Evolutionary conservation across 441 rosid genomes (phyloP).

Genomic region (Dalechampia spathulata): DNA sequence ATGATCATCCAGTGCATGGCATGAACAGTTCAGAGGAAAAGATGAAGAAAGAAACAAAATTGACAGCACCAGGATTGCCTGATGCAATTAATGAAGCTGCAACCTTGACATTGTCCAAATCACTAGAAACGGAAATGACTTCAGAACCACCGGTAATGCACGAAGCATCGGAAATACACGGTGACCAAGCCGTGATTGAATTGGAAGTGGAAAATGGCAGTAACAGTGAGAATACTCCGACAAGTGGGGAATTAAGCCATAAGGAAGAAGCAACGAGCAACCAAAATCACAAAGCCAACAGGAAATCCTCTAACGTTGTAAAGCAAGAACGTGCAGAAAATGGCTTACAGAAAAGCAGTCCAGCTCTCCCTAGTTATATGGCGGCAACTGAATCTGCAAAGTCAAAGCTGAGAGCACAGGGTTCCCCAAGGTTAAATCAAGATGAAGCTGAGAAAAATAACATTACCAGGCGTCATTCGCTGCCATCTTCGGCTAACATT

Average conservation of each 20-base stretch:
- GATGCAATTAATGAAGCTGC: conserved; percentile 26
- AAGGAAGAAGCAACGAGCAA: conserved; percentile 41
- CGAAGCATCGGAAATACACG: conserved; percentile 28
- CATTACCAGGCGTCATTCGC: conserved; percentile 62
- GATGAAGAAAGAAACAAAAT: conserved; percentile 23
- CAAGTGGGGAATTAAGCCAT: conserved; percentile 32
- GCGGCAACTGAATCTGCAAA: conserved; percentile 91
- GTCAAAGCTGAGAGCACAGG: conserved; percentile 84
- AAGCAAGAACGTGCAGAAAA: conserved; percentile 65
- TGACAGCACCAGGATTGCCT: conserved; percentile 7
- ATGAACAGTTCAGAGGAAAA: conserved; percentile 29
- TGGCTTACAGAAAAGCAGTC: conserved; percentile 60
- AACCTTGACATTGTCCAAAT: conserved; percentile 18
- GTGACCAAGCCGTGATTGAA: conserved; percentile 29
- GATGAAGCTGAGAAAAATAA: conserved; percentile 58
- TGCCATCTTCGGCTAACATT: conserved; percentile 59
- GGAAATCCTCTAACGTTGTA: conserved; percentile 35
- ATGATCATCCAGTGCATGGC: conserved; percentile 28
- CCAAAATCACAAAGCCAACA: conserved; percentile 49
- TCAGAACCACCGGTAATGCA: conserved; percentile 30
- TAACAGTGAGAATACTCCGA: conserved; percentile 37
- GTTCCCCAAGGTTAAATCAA: conserved; percentile 62
- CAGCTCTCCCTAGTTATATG: conserved; percentile 89
- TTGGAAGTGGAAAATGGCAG: conserved; percentile 28
- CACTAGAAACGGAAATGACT: conserved; percentile 30